phyloP scores from a whole-genome alignment of 805 yeast genomes.

The Candida ficus region DNA sequence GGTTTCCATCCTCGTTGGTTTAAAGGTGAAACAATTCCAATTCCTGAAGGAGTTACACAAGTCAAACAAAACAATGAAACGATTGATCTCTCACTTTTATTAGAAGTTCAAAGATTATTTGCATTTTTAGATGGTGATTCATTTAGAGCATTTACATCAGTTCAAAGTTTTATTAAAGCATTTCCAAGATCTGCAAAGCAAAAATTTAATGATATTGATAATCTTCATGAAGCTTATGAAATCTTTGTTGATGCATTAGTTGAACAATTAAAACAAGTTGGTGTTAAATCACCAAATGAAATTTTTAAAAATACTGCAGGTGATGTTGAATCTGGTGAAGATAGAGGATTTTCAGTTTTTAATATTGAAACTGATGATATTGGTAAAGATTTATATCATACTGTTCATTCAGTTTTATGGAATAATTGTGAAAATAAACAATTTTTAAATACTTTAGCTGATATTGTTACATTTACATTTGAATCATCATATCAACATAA shows the following conservation, averaged over 20 bases:
- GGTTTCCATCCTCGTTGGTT: conserved; percentile 38
- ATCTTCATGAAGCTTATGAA: conserved; percentile 18
- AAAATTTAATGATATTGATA: conserved; percentile 13
- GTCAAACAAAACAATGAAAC: conserved; percentile 21
- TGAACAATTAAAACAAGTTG: conserved; percentile 8
- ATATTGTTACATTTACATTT: conserved; percentile 31
- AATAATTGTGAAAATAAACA: conserved; percentile 23
- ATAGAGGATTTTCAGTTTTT: conserved; percentile 23
- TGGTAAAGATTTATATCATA: conserved; percentile 27
- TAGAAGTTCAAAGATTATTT: conserved; percentile 35
- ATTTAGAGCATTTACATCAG: conserved; percentile 34
- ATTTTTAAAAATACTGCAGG: conserved; percentile 9
- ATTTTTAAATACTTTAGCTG: conserved; percentile 25
- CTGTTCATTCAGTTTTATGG: conserved; percentile 30
- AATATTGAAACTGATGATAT: conserved; percentile 31
- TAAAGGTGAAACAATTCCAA: conserved; percentile 21
- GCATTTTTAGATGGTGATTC: conserved; percentile 33
- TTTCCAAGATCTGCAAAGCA: conserved; percentile 22
- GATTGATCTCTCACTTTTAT: conserved; percentile 23
- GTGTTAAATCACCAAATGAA: neutral
- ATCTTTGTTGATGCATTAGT: conserved; percentile 11
- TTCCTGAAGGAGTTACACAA: conserved; percentile 8
- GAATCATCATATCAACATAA: conserved; percentile 12
- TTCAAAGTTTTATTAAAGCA: conserved; percentile 27
- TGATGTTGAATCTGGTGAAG: conserved; percentile 5